Percentiles rank a stretch among this genome's conserved stretches.
Evolutionary conservation across 495 filamentous ascomycete genomes (phyloP).

Genomic region (Annulohypoxylon moriforme): DNA sequence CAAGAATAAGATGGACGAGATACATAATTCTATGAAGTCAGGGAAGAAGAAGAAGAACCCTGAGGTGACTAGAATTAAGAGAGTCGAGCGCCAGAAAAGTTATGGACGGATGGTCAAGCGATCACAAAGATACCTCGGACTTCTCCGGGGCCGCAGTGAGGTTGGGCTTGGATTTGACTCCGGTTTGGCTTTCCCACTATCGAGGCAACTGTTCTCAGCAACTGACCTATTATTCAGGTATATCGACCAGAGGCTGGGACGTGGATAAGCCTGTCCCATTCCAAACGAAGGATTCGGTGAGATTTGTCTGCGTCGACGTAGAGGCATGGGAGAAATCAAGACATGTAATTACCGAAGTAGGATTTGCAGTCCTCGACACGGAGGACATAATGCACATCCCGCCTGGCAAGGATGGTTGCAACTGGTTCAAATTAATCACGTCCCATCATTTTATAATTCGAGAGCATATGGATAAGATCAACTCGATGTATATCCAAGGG

Average conservation of each 20-base stretch:
- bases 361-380: slow-evolving; percentile 85
- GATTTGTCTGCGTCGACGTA: slow-evolving; percentile 84
- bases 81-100: slow-evolving; percentile 56
- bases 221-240: slow-evolving; percentile 10
- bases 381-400: slow-evolving; percentile 61
- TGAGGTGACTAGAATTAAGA: slow-evolving; percentile 44
- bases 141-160: slow-evolving; percentile 52
- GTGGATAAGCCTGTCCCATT: slow-evolving; percentile 51
- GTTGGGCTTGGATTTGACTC: slow-evolving; percentile 34
- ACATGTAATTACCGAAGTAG: slow-evolving; percentile 81
- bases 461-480: slow-evolving; percentile 73
- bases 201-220: background rate
- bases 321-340: slow-evolving; percentile 79
- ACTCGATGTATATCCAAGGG: slow-evolving; percentile 72
- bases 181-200: slow-evolving; percentile 1
- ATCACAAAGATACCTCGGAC: slow-evolving; percentile 75
- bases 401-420: slow-evolving; percentile 67
- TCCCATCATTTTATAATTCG: slow-evolving; percentile 79
- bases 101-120: slow-evolving; percentile 67
- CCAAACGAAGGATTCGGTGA: slow-evolving; percentile 58
- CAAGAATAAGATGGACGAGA: slow-evolving; percentile 36
- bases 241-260: slow-evolving; percentile 18
- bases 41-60: slow-evolving; percentile 62
- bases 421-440: slow-evolving; percentile 73
- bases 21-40: slow-evolving; percentile 43